Evolutionary conservation across 1,139 yeast species (phyloP).

Genomic region (Nakaseomyces sp.): DNA sequence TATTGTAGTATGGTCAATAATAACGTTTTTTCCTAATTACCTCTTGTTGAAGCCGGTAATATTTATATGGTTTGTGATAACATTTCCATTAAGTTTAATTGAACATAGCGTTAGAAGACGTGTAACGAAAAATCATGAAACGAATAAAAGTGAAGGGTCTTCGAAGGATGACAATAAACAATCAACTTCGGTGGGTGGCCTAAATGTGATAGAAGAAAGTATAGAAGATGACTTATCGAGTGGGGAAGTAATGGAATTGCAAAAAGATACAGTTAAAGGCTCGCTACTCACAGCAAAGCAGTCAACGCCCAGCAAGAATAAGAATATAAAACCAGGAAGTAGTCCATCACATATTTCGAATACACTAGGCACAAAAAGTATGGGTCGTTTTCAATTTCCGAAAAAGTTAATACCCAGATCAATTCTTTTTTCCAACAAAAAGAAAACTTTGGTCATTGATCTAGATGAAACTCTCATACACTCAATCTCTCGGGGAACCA

Average conservation of each 20-base stretch:
- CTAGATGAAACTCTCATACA: slow-evolving; percentile 92
- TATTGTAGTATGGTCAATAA: slow-evolving; percentile 12
- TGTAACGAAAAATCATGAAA: not conserved
- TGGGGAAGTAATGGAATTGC: slow-evolving; percentile 27
- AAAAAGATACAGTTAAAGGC: slow-evolving; percentile 26
- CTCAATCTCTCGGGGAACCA: slow-evolving; percentile 63
- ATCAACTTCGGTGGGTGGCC: not conserved
- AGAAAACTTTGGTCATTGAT: slow-evolving; percentile 74
- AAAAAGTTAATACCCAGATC: slow-evolving; percentile 35
- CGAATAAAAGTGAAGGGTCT: slow-evolving; percentile 10
- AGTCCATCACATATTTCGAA: slow-evolving; percentile 6
- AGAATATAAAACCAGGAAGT: not conserved
- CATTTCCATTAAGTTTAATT: slow-evolving; percentile 43
- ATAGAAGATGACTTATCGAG: slow-evolving; percentile 26
- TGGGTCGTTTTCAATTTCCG: slow-evolving; percentile 38
- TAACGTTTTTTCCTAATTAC: slow-evolving; percentile 38
- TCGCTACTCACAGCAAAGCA: slow-evolving; percentile 17
- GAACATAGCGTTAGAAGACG: slow-evolving; percentile 24
- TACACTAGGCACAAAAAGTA: slow-evolving; percentile 23
- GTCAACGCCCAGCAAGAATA: slow-evolving; percentile 1
- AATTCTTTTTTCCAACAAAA: slow-evolving; percentile 31
- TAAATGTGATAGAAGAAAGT: slow-evolving; percentile 9
- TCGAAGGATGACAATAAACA: slow-evolving; percentile 5
- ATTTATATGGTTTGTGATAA: slow-evolving; percentile 37
- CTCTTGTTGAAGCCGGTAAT: slow-evolving; percentile 40